Evolutionary conservation across 1,284 basidiomycete species (phyloP), one percentile per base, ranked within the genome.

Genomic region (Ustilago hordei): DNA sequence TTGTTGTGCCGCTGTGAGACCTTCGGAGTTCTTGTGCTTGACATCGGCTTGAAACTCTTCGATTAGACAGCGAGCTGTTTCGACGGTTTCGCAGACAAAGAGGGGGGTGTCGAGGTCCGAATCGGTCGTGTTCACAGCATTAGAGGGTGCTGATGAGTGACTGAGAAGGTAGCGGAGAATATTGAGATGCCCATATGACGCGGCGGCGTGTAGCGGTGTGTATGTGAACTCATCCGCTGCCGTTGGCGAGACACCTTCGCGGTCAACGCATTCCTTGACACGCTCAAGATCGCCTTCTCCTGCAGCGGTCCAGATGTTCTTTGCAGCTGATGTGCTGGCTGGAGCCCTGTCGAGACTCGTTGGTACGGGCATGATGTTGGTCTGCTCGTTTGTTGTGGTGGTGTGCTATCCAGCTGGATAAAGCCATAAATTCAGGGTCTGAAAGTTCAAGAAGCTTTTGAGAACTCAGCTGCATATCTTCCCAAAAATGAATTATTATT

Each of bases 221-320:
- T 86, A 86, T 3, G 78, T 79, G 64, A 72, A 76, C 34, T 70
- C 58, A 62, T 86, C 84, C 8, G 76, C 64, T 41, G 67, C 74
- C 12, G 65, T 78, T 9, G 84, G 81, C 2, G 76, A 79, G 36
- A 80, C 59, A 60, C 77, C 73, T 39, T 79, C 78, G 13, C 50
- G 39, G 8, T 83, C 79, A 23, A 86, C 63, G 38, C 83, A 75
- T n/a, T 75, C 61, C 34, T 73, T 64, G 47, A 86, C 84, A 19
- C 80, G 71, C 1, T 74, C 75, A 5, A 82, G 63, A 43, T 85
- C 81, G 50, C 84, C 84, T 55, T 86, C 84, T 23, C 77, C 81
- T 1, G 83, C 84, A 1, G 84, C 84, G 23, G 84, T 71, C 84
- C 84, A 86, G 63, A 86, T 81, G 69, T 86, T 86, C 45, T 82